Conservation (phyloP, 2,329 filamentous ascomycete species). For the Colletotrichum coccodes region DNA sequence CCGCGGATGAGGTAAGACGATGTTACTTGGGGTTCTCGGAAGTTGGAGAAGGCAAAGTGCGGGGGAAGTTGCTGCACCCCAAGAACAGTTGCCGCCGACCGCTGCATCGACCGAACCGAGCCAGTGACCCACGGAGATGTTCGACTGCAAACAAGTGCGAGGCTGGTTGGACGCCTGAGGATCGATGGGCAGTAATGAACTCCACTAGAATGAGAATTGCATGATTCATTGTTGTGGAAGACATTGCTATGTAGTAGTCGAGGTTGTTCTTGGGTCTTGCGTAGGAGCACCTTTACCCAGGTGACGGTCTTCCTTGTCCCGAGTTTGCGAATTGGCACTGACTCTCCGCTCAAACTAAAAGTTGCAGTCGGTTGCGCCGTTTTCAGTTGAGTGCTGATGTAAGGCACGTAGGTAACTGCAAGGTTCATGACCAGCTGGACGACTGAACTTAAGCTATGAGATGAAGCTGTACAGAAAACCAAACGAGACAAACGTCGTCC, state of each 20-base stretch:
- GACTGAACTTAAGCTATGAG: not conserved
- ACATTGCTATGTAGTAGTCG: too few species aligned
- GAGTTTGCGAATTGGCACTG: too few species aligned
- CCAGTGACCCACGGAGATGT: not conserved
- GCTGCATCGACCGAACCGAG: not conserved
- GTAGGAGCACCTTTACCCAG: not conserved
- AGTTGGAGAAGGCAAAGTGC: slow-evolving; percentile 30
- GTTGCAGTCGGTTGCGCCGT: not conserved
- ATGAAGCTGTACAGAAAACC: not conserved
- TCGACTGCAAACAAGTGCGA: not conserved
- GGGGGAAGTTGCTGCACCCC: slow-evolving; percentile 24
- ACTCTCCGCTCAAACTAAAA: not conserved
- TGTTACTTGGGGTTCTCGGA: slow-evolving; percentile 13
- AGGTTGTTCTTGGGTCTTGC: not conserved
- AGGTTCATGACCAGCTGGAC: not conserved
- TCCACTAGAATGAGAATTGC: too few species aligned
- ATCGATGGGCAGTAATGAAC: too few species aligned
- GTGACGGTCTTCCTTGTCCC: not conserved
- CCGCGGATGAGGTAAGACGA: not conserved
- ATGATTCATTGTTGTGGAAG: too few species aligned
- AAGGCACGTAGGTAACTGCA: not conserved
- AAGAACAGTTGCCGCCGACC: not conserved
- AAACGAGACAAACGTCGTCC: not conserved
- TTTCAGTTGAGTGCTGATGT: not conserved
- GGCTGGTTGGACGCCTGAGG: too few species aligned